These are phyloP conservation scores for Aspergillus heteromorphus DNA, from an alignment of 495 filamentous ascomycete species.

Conservation along the genomic window DNA sequence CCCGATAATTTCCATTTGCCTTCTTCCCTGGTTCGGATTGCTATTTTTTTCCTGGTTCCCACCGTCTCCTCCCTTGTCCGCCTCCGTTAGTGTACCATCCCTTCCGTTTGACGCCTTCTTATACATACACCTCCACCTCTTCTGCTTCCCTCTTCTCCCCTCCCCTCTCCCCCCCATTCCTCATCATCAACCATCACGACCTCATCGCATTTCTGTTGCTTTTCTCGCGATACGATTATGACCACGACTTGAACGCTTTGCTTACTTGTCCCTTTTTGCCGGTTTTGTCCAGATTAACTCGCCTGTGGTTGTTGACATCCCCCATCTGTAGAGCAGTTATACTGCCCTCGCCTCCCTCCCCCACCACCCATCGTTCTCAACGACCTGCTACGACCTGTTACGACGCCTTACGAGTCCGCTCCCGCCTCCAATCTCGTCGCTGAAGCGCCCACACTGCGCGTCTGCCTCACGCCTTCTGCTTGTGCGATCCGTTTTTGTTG, in stretches of 20 bases:
- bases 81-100: constrained; percentile 18
- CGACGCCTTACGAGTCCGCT: constrained; percentile 19
- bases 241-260: constrained; percentile 20
- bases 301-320: constrained; percentile 4
- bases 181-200: constrained; percentile 6
- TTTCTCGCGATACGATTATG: constrained; percentile 13
- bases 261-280: constrained; percentile 14
- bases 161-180: constrained; percentile 4
- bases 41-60: constrained; percentile 36
- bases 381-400: constrained; percentile 25
- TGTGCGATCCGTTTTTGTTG: neutral
- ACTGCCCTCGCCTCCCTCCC: constrained; percentile 1
- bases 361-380: constrained; percentile 8
- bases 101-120: constrained; percentile 27
- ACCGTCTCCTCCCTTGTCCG: constrained; percentile 20
- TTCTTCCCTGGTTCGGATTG: constrained; percentile 18
- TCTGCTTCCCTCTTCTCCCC: no score
- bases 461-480: neutral
- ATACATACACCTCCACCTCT: constrained; percentile 22
- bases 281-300: neutral
- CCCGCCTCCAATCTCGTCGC: constrained; percentile 3
- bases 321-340: neutral
- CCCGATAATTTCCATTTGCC: neutral
- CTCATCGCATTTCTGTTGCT: constrained; percentile 6
- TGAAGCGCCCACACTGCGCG: constrained; percentile 2